These are phyloP conservation scores for Theobroma cacao DNA, from an alignment of 345 rosid species.

Conservation along the genomic window DNA sequence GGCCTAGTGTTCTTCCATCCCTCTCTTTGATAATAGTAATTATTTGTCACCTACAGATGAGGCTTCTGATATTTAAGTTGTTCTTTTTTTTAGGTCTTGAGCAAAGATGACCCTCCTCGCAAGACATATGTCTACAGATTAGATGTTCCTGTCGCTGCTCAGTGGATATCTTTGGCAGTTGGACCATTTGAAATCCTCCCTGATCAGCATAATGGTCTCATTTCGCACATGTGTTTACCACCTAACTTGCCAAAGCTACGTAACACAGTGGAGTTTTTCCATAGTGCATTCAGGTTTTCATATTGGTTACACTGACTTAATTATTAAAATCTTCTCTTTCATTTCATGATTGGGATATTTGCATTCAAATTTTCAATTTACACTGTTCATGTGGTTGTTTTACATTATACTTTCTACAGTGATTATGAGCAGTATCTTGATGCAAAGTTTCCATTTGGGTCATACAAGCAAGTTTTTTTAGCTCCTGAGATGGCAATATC, in stretches of 20 bases:
- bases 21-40: neutral
- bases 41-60: neutral
- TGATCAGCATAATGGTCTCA: slow-evolving; percentile 54
- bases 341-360: neutral
- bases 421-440: slow-evolving; percentile 89
- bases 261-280: slow-evolving; percentile 81
- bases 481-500: slow-evolving; percentile 86
- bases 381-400: slow-evolving; percentile 24
- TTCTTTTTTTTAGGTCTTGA: slow-evolving; percentile 59
- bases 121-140: slow-evolving; percentile 83
- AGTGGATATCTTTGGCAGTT: slow-evolving; percentile 86
- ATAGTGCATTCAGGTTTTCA: slow-evolving; percentile 78
- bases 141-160: slow-evolving; percentile 78
- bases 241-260: slow-evolving; percentile 54
- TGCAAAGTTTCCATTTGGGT: slow-evolving; percentile 85
- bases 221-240: slow-evolving; percentile 83
- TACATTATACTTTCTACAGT: slow-evolving; percentile 41
- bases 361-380: neutral
- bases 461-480: slow-evolving; percentile 85
- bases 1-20: neutral
- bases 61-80: neutral
- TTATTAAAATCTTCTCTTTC: slow-evolving; percentile 6
- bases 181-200: slow-evolving; percentile 87
- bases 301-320: neutral
- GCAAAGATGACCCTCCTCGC: slow-evolving; percentile 85